Base-by-base conservation (phyloP, 2,329 filamentous ascomycete genomes). In the Botrytis byssoidea region DNA sequence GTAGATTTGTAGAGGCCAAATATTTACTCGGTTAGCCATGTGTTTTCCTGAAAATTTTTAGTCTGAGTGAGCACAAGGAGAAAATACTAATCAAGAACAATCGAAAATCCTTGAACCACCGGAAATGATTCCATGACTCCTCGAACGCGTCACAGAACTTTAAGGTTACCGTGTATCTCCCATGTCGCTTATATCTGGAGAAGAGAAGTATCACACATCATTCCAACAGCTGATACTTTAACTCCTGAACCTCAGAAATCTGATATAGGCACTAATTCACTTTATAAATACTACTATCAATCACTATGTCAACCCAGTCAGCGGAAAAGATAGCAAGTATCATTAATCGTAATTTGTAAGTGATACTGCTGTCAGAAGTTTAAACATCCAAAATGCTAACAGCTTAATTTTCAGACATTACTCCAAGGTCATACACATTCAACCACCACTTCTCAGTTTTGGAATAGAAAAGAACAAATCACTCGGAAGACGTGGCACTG, bases 401-500 rank as follows among this genome's bases (percentile, higher is more conserved):
- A 18, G 9, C 22, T 0, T 32, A 4, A 29, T 9, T 4, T 18
- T 20, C n/a, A 37, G 70, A 25, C 51, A 25, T 20, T 37, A 67
- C 37, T 67, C 46, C 6, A 67, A 59, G 6, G 37, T 29, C 1
- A 55, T n/a, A 0, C 48, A 72, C 42, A 25, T 72, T 57, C 9
- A 51, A n/a, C 70, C 70, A 12, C 70, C 61, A 25, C 16, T 18
- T 4, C 35, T 59, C 22, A 57, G 20, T n/a, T 20, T n/a, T 61
- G 48, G 14, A 10, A 35, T 60, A 20, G 40, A 71, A 10, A 66
- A 70, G 2, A 59, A 29, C 10, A 35, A n/a, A 40, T 29, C 51
- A 1, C 48, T 60, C 22, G 74, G 75, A n/a, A 65, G 22, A 35
- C 74, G 71, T 44, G 69, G 60, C 4, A 69, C 71, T 46, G 59